Conservation (phyloP, 2,329 filamentous ascomycete species). For the Diplodia intermedia region DNA sequence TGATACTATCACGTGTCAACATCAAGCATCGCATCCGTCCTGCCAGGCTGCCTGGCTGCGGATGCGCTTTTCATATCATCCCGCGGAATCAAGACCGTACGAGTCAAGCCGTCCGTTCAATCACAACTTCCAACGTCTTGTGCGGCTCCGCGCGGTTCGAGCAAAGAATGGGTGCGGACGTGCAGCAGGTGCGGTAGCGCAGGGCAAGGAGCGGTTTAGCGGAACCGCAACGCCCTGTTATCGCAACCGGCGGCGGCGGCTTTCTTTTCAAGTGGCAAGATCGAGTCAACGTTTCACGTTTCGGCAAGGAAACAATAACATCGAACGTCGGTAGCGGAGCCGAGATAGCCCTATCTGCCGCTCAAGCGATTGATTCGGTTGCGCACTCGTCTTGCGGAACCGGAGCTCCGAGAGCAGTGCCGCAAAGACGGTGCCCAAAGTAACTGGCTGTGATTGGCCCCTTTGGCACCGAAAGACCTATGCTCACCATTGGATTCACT, state of each 20-base stretch:
- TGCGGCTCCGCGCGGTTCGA: background rate
- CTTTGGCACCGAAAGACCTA: too few relatives aligned
- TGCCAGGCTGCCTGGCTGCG: background rate
- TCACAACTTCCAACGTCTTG: background rate
- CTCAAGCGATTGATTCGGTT: background rate
- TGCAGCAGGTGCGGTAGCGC: background rate
- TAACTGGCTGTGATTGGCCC: background rate
- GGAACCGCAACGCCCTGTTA: background rate
- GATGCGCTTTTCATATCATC: background rate
- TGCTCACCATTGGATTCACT: too few relatives aligned
- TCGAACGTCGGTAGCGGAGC: conserved; percentile 2
- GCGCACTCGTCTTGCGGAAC: background rate
- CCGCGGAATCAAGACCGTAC: background rate
- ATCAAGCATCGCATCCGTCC: background rate
- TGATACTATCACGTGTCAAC: too few relatives aligned
- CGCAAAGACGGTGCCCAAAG: background rate
- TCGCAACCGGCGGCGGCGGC: background rate
- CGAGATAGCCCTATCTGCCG: conserved; percentile 1
- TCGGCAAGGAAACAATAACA: conserved; percentile 1
- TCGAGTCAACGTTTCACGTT: background rate
- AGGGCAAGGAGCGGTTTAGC: background rate
- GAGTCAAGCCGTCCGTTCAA: background rate
- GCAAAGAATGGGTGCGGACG: background rate
- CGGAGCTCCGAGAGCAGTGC: background rate
- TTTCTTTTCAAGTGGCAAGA: background rate